These are phyloP conservation scores for Phytophthora cryptogea DNA, from an alignment of 352 stramenopile genomes.

Conservation along the genomic window DNA sequence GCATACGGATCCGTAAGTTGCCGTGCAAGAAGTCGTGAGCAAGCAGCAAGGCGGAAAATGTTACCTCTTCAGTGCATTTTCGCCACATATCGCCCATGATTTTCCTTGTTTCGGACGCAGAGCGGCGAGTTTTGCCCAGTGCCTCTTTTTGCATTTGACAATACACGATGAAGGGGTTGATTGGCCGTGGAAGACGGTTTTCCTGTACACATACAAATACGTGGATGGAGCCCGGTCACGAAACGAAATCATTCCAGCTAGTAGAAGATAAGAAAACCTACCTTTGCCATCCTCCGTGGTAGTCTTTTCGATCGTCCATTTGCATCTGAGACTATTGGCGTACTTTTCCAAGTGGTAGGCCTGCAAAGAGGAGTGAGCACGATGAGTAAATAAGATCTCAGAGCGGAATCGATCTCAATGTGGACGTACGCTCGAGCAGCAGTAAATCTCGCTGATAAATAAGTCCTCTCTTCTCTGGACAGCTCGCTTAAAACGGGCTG, in stretches of 20 bases:
- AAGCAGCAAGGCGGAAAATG: not conserved
- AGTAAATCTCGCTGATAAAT: slow-evolving; percentile 57
- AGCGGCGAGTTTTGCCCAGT: slow-evolving; percentile 57
- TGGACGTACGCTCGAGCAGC: slow-evolving; percentile 42
- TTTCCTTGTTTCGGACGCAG: slow-evolving; percentile 73
- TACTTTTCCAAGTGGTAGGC: slow-evolving; percentile 51
- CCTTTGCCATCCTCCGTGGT: slow-evolving; percentile 35
- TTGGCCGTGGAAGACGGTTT: slow-evolving; percentile 56
- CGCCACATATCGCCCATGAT: slow-evolving; percentile 87
- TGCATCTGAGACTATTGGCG: slow-evolving; percentile 17
- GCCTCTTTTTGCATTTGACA: slow-evolving; percentile 80
- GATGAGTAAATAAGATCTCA: slow-evolving; percentile 2
- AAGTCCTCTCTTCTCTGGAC: slow-evolving; percentile 66
- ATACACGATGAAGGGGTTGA: slow-evolving; percentile 87
- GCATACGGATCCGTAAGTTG: not conserved
- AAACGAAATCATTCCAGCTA: not conserved
- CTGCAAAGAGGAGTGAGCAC: slow-evolving; percentile 23
- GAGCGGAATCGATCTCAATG: slow-evolving; percentile 2
- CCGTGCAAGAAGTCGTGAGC: not conserved
- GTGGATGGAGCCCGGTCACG: not conserved
- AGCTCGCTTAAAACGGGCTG: slow-evolving; percentile 75
- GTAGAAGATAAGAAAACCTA: slow-evolving; percentile 2
- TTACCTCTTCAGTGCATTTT: slow-evolving; percentile 75
- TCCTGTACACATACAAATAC: slow-evolving; percentile 32
- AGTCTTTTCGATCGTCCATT: slow-evolving; percentile 38